phyloP scores from a whole-genome alignment of 495 filamentous ascomycete genomes.

The Hypoxylon lenormandii region DNA sequence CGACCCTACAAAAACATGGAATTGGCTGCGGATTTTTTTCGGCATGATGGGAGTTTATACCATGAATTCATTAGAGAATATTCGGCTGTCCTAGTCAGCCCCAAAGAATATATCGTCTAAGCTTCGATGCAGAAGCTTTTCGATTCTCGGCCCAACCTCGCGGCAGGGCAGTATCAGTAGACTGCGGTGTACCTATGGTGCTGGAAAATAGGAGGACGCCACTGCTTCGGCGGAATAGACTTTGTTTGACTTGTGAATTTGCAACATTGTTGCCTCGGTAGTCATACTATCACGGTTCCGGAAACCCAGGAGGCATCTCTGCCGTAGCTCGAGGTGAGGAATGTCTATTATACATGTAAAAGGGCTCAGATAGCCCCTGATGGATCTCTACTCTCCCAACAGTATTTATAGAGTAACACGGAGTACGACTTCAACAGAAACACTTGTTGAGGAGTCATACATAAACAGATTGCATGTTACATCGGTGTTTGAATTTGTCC shows the following conservation, averaged over 20 bases:
- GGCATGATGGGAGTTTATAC: constrained; percentile 31
- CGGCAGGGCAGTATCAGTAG: constrained; percentile 4
- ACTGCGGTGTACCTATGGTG: constrained; percentile 14
- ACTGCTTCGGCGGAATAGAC: background rate
- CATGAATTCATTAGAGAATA: constrained; percentile 23
- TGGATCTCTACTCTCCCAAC: no score
- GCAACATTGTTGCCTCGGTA: background rate
- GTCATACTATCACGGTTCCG: background rate
- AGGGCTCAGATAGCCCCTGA: no score
- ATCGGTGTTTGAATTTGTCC: no score
- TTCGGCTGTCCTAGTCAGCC: constrained; percentile 4
- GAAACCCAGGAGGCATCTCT: no score
- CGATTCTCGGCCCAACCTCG: constrained; percentile 9
- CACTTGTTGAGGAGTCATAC: no score
- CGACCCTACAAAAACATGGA: constrained; percentile 23
- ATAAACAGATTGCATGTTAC: no score
- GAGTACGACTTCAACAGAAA: no score
- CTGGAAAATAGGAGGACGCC: constrained; percentile 8
- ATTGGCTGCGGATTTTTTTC: constrained; percentile 20
- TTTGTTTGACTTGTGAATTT: background rate
- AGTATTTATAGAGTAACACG: no score
- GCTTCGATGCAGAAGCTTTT: background rate
- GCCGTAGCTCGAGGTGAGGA: no score
- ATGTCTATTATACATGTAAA: no score
- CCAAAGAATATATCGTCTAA: constrained; percentile 15